Base-by-base conservation (phyloP, 495 filamentous ascomycete species). In the Annulohypoxylon stygium region DNA sequence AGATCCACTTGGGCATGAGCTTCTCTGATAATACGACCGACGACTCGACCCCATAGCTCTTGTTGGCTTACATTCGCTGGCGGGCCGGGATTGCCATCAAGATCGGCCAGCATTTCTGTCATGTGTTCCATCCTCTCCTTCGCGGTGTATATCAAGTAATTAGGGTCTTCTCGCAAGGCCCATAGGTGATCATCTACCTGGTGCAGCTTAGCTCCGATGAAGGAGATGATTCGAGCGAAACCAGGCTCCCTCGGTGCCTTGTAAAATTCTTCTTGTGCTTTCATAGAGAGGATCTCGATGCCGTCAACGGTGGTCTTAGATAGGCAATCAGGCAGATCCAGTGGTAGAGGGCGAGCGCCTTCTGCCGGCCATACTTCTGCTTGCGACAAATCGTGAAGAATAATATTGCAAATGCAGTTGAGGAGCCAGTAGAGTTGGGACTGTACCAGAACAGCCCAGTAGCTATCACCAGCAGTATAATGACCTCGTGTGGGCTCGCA, bases 111-210 rank as follows among this genome's bases (percentile, higher is more conserved):
- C 16, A 75, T 43, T 39, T 86, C 82, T 7, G 75, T 60, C 4
- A 80, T 73, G 73, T 88, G 86, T 14, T 88, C 86, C 26, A 67
- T 73, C 9, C 53, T 61, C 0, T 85, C 79, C 5, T 57, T 61
- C 0, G 87, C 2, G 12, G 64, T 33, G 5, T 78, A 75, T 4
- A 71, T 71, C 51, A 90, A 88, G 67, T 88, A 90, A 4, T 63
- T 78, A 0, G 88, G 87, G 71, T 90, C 86, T 60, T 88, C 87
- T n/a, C 88, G 81, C 41, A 89, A 71, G 1, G 80, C 66, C 83
- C 83, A 86, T 5, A 90, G 39, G 59, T 86, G 85, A 64, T 89
- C 87, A 54, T 85, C 81, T 2, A 82, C 80, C 18, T 80, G 80
- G 0, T 75, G 65, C 1, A 62, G 55, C 60, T 78, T 80, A 0